These are phyloP conservation scores for Tieghemiomyces parasiticus DNA, from an alignment of 192 early-diverging fungal species.

Conservation along the genomic window DNA sequence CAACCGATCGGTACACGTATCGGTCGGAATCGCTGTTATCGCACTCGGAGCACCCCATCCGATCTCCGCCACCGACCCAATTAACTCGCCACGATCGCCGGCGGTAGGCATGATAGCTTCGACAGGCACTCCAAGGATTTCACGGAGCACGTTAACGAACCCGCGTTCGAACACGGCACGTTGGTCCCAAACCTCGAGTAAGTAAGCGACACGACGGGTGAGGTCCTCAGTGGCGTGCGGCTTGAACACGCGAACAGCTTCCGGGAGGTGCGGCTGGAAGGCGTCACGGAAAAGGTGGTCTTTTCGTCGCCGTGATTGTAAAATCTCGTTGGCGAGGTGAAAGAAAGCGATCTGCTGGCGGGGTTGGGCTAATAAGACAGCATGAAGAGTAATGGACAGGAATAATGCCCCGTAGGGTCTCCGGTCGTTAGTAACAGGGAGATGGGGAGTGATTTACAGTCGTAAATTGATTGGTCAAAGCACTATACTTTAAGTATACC, in stretches of 20 bases:
- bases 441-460: neutral
- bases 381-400: neutral
- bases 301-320: conserved; percentile 15
- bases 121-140: neutral
- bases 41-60: neutral
- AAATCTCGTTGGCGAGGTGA: conserved; percentile 15
- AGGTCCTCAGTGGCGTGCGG: conserved; percentile 10
- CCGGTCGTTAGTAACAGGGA: neutral
- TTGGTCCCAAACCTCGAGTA: conserved; percentile 16
- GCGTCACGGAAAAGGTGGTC: conserved; percentile 13
- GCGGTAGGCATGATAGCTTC: neutral
- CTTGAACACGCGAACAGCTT: conserved; percentile 10
- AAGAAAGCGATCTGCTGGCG: conserved; percentile 12
- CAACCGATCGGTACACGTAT: neutral
- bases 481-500: neutral
- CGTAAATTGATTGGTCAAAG: neutral
- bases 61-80: neutral
- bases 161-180: conserved; percentile 14
- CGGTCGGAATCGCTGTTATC: neutral
- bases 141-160: conserved; percentile 11
- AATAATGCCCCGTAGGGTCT: neutral
- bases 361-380: conserved; percentile 1
- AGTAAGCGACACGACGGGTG: conserved; percentile 3
- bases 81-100: neutral
- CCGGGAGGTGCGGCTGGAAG: conserved; percentile 10